Base-by-base conservation (phyloP, 176 grass and related monocot genomes). In the Urochloa ruziziensis region DNA sequence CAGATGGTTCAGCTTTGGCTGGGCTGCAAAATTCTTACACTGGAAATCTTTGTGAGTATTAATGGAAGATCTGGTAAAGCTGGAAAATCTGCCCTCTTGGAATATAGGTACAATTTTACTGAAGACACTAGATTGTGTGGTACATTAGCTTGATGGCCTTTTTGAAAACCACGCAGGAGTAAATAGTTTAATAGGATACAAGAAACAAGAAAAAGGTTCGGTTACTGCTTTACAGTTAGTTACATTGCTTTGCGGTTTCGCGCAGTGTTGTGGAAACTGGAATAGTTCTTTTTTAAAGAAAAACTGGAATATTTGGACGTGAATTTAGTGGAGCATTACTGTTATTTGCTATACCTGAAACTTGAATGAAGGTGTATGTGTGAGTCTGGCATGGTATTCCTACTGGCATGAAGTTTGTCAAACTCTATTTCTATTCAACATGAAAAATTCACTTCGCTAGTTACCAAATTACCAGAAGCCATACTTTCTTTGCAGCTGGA, bases 401-500 rank as follows among this genome's bases (percentile, higher is more conserved):
- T 40, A 64, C 61, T 24, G 0, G 16, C n/a, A 43, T 75, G 11
- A 69, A 61, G 5, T 61, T 80, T 40, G 37, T 80, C 29, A 66
- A 40, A 24, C 33, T 82, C 8, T 32, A 15, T 42, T 81, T 66
- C 6, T 68, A 35, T 82, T 56, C 16, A 62, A 12, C 39, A 70
- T 77, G 25, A 54, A 30, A 40, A 13, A 36, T 58, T 14, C 29
- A 1, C 17, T 56, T 37, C 9, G 2, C 12, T 72, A 37, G 56
- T 71, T 78, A 14, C 34, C 16, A 25, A 58, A 48, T 78, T 83
- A 78, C 54, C 49, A 11, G 57, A 68, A 9, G 10, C 19, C 21
- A 59, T 67, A 24, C 29, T 57, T 70, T 80, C 60, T 89, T 67
- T 80, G 66, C 81, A 99, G 96, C 46, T 99, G 85, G 93, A 96